Percentiles rank a stretch among this genome's conserved stretches.
These are phyloP conservation scores for Neurospora sp. DNA, from an alignment of 495 filamentous ascomycete species.

Conservation along the genomic window DNA sequence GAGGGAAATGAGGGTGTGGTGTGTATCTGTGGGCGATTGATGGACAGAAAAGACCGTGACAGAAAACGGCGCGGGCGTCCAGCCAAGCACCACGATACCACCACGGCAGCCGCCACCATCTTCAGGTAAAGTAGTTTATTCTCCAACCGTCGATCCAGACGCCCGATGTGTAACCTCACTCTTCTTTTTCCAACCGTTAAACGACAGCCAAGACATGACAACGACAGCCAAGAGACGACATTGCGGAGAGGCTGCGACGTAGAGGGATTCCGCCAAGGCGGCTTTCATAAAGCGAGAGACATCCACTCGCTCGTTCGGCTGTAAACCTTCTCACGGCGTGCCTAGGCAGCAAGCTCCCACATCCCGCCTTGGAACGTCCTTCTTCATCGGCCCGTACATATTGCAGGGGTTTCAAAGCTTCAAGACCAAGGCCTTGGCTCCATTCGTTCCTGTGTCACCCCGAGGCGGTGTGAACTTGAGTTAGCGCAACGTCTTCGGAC, in stretches of 20 bases:
- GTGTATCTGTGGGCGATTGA: neutral
- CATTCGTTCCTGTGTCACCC: neutral
- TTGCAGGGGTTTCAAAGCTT: neutral
- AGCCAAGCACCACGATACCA: neutral
- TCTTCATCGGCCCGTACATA: neutral
- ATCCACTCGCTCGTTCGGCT: neutral
- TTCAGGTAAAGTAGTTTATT: neutral
- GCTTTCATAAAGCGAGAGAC: neutral
- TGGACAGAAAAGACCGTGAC: neutral
- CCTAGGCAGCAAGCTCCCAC: neutral
- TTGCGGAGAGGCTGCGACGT: neutral
- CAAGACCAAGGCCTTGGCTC: neutral
- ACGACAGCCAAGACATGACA: neutral
- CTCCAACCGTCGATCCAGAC: neutral
- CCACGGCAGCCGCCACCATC: neutral
- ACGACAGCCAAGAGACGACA: neutral
- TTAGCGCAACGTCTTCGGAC: neutral
- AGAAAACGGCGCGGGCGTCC: neutral
- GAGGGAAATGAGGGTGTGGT: neutral
- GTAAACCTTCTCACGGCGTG: neutral
- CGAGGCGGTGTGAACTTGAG: neutral
- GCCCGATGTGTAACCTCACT: neutral
- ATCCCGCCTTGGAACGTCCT: neutral
- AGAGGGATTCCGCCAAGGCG: neutral
- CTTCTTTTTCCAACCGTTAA: neutral